Conservation (phyloP, 257 asterid species). For the Prunella vulgaris region DNA sequence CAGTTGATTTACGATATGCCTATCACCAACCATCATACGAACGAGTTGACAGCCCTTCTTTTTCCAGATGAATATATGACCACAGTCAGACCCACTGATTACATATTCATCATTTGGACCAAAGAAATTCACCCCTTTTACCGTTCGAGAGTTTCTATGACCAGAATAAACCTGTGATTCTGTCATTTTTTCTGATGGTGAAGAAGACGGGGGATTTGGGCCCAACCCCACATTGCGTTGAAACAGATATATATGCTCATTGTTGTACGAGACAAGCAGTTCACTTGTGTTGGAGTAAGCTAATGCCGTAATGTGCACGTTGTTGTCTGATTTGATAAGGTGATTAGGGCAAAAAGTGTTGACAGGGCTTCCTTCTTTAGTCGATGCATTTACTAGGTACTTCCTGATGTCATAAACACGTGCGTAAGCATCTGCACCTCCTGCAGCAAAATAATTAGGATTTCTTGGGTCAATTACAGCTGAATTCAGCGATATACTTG, state of each 20-base stretch:
- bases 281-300: slow-evolving; percentile 71
- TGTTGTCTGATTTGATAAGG: slow-evolving; percentile 40
- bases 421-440: slow-evolving; percentile 70
- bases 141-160: slow-evolving; percentile 60
- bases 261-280: slow-evolving; percentile 66
- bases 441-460: slow-evolving; percentile 67
- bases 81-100: slow-evolving; percentile 79
- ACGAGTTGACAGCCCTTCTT: slow-evolving; percentile 58
- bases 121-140: slow-evolving; percentile 73
- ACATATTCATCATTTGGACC: slow-evolving; percentile 70
- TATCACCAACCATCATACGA: slow-evolving; percentile 66
- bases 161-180: slow-evolving; percentile 50
- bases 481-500: slow-evolving; percentile 52
- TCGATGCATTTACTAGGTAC: slow-evolving; percentile 36
- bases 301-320: slow-evolving; percentile 52
- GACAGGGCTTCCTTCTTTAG: slow-evolving; percentile 39
- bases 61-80: slow-evolving; percentile 73
- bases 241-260: slow-evolving; percentile 69
- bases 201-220: slow-evolving; percentile 38
- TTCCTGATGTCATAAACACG: slow-evolving; percentile 73
- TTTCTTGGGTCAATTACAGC: slow-evolving; percentile 72
- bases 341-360: slow-evolving; percentile 52
- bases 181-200: slow-evolving; percentile 24
- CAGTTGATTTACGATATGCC: slow-evolving; percentile 56
- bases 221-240: slow-evolving; percentile 64